Base-by-base conservation (phyloP, 1,284 basidiomycete genomes). In the Singerocomus inundabilis region DNA sequence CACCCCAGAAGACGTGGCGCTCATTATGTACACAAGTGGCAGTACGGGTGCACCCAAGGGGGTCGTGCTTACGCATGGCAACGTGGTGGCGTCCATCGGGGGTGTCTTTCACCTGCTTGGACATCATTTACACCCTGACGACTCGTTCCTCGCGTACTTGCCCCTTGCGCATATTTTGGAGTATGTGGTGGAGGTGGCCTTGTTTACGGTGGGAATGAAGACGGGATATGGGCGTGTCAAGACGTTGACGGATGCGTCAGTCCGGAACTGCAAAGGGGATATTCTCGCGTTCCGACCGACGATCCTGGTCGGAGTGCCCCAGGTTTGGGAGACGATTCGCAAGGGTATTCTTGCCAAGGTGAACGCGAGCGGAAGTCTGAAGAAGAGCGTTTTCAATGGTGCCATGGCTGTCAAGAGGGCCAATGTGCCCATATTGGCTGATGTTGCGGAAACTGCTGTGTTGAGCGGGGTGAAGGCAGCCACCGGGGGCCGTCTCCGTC, bases 1-100 rank as follows among this genome's bases (percentile, higher is more conserved):
- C 2, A 78, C 73, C 47, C 68, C 75, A 15, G 80, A 87, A 0
- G 89, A 87, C 51, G 71, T 87, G 5, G 90, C 88, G 21, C 92
- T 93, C 67, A 95, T 97, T 73, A 98, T 98, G 95, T 98, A 98
- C 77, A 98, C 95, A 21, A 88, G 83, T 54, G 93, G 94, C n/a
- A 88, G 85, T 49, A 96, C 93, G 0, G 95, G 95, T 25, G 75
- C 89, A 8, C 95, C 95, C 40, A 98, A 98, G 74, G 95, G 95
- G 59, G 95, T 97, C 53, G 79, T 91, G 49, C 84, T 99, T 58
- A 89, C 85, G 2, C 94, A 98, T 69, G 71, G 76, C 40, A 98
- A 98, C 72, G 81, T 98, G 54, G 74, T 95, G 45, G 85, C 94
- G 3, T 86, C 90, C 16, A 77, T 97, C 49, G 93, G 85, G 8